Evolutionary conservation across 768 basidiomycete genomes (phyloP).

Genomic region (Nidularia pulvinata): DNA sequence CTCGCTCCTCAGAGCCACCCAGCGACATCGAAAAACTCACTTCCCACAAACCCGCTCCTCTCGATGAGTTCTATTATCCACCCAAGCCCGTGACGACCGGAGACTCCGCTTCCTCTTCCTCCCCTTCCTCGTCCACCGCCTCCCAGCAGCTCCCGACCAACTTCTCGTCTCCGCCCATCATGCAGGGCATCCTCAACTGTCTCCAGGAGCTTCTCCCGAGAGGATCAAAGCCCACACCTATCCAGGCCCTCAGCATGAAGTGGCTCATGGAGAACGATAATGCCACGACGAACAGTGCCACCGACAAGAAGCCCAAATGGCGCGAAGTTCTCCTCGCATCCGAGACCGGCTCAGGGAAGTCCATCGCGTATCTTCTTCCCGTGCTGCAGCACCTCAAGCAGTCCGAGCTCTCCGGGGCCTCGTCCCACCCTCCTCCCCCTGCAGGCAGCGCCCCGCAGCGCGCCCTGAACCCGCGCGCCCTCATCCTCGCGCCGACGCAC

Average conservation of each 20-base stretch:
- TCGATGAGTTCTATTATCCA: neutral
- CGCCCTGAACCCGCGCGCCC: conserved; percentile 64
- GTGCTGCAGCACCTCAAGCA: conserved; percentile 77
- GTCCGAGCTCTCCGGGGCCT: conserved; percentile 38
- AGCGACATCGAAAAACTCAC: too few species aligned
- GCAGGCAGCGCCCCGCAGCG: conserved; percentile 3
- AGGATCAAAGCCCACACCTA: conserved; percentile 63
- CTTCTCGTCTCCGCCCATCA: conserved; percentile 72
- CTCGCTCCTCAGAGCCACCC: too few species aligned
- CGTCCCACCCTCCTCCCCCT: conserved; percentile 1
- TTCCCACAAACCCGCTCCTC: too few species aligned
- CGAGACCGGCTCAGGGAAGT: conserved; percentile 93
- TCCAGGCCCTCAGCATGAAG: conserved; percentile 76
- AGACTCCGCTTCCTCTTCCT: neutral
- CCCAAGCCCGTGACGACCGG: neutral
- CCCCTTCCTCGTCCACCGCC: neutral
- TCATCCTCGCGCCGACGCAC: conserved; percentile 88
- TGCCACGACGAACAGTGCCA: neutral
- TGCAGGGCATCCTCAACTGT: conserved; percentile 61
- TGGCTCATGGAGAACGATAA: conserved; percentile 22
- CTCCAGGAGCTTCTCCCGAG: conserved; percentile 59
- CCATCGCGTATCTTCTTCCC: conserved; percentile 87
- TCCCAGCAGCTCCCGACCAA: neutral
- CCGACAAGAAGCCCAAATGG: conserved; percentile 19
- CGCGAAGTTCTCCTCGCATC: conserved; percentile 73